Base-by-base conservation (phyloP, 352 stramenopile genomes). In the Globisporangium cylindrosporum region DNA sequence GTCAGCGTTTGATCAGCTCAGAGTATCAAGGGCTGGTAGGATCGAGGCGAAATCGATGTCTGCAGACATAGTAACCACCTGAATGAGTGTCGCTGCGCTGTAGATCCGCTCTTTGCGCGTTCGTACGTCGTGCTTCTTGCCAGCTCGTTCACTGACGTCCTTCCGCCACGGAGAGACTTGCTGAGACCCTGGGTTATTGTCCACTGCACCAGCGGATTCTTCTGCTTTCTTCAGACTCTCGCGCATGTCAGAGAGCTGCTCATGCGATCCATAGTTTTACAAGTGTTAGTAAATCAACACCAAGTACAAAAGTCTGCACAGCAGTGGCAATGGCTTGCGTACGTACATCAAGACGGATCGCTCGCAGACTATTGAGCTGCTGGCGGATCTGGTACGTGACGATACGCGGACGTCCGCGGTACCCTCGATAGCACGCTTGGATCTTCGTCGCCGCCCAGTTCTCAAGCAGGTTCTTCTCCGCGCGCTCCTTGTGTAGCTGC, bases 381-480 rank as follows among this genome's bases (percentile, higher is more conserved):
- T 80, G 70, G 3, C 76, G 59, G 24, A 73, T 74, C 55, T 81
- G 72, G 60, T 89, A 91, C n/a, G 73, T 69, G 22, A 82, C 46
- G 3, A 71, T 64, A 0, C 76, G 74, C 1, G 84, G 82, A 2
- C 84, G 84, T 14, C 61, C 75, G 0, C 74, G 68, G 60, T 80
- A 89, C 2, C 84, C 81, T 5, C 82, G 73, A 59, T 82, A 92
- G 63, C 74, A 83, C 4, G 82, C 76, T 57, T 92, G 84, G 65
- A 92, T 90, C 43, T 79, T 84, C 9, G 74, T 90, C 4, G 80
- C 79, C 5, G 84, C 84, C 84, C 84, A 92, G 18, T 56, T 70
- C 29, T 92, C 84, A 0, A 89, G 71, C 29, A 69, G 46, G 0
- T 58, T 18, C 34, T 90, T 90, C 32, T 86, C 78, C 1, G 76